Base-by-base conservation (phyloP, 2,329 filamentous ascomycete species). In the Penicillium capsulatum region DNA sequence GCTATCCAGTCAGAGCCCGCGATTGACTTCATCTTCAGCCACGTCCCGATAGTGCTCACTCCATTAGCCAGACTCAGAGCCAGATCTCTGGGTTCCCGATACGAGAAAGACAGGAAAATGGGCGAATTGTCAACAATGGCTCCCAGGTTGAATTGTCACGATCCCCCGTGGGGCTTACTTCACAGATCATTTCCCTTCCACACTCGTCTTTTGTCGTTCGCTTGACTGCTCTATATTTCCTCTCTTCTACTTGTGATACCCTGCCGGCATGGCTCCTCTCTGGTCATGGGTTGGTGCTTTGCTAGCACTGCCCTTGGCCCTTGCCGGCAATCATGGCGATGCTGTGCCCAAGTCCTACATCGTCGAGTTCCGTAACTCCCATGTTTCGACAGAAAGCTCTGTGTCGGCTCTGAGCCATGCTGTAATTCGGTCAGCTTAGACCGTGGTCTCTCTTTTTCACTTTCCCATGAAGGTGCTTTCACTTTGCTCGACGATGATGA, bases 381-480 rank as follows among this genome's bases (percentile, higher is more conserved):
- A 43, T 9, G 33, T 31, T 13, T 40, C 41, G 2, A 9, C 41
- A 16, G 17, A 22, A 7, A 17, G 30, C 9, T 44, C 37, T 15
- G 26, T 44, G 14, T 40, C 37, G 4, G 34, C 36, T 11, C 32
- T 44, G 3, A 34, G 19, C 11, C 6, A 14, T 8, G 29, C 36
- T 10, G 41, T 36, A 4, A 40, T 44, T 30, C 30, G 7, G 30
- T 30, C 24, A 44, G 20, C 22, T 26, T 44, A n/a, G 31, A 40
- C 29, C 37, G 34, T 10, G 41, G 40, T 19, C 27, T 44, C 9
- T 44, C 41, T 2, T 44, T 44, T 16, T 27, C 29, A 27, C 41
- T 44, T 7, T 44, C 40, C 19, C 36, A 44, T 31, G 41, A 36
- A n/a, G 41, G 33, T 4, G 39, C 41, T 3, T 44, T 44, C 30